Base-by-base conservation (phyloP, 2,329 filamentous ascomycete genomes). In the Fusarium pseudograminearum region DNA sequence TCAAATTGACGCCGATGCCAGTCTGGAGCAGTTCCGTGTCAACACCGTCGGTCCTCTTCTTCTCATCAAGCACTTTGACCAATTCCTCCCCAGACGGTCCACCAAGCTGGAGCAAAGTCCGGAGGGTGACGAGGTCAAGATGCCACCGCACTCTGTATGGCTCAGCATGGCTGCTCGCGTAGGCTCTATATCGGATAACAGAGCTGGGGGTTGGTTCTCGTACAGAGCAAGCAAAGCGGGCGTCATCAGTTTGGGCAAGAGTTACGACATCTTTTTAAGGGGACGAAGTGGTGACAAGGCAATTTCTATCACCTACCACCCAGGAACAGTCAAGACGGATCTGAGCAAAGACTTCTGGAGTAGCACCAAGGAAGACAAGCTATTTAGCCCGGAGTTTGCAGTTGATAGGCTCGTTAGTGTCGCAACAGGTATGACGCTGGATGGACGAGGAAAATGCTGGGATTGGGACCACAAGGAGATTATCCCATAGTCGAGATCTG, bases 151-250 rank as follows among this genome's bases (percentile, higher is more conserved):
- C 57, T 88, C 92, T 0, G 86, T 90, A 4, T 92, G 90, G 83
- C 85, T 91, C n/a, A 87, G 87, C 74, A 91, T 94, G 89, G 90
- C 91, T 8, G 93, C 93, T 3, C 88, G 93, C 44, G 91, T 97
- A 0, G 93, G 93, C 12, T 91, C 87, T 33, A 91, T 91, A 24
- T 82, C 85, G 1, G 92, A 95, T 73, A 95, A 97, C 74, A 76
- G 80, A 4, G 82, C 90, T 0, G 93, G 93, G 4, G 93, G 93
- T 0, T 96, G 93, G 93, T 97, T 93, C 78, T 89, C 86, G 58
- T 96, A 96, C 78, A 89, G 93, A 16, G 87, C 90, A 10, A 90
- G 87, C 55, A 97, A 96, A 79, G 88, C 92, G 0, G 92, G 85
- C 4, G 88, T 95, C 5, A 93, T 90, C 69, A 90, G 90, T 74